Percentiles rank a stretch among this genome's conserved stretches.
phyloP scores from a whole-genome alignment of 176 grass and related monocot species.

The Zoysia pacifica region DNA sequence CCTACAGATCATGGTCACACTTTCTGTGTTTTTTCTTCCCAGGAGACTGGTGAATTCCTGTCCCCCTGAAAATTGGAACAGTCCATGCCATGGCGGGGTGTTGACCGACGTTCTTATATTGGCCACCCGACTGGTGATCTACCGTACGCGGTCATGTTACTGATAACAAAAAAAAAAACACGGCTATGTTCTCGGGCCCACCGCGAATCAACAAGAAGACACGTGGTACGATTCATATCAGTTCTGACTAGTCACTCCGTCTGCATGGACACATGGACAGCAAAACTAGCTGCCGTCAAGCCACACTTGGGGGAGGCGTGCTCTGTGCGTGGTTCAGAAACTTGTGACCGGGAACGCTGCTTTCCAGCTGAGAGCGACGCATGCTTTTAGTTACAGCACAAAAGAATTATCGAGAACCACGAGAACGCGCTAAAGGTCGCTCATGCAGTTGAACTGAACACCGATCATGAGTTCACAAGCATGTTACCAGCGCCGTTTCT shows the following conservation, averaged over 20 bases:
- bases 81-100: conserved; percentile 1
- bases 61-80: conserved; percentile 3
- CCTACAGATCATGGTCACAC: conserved; percentile 4
- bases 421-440: neutral
- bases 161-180: neutral
- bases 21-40: neutral
- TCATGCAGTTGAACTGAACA: neutral
- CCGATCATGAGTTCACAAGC: neutral
- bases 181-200: neutral
- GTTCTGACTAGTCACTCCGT: neutral
- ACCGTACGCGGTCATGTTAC: neutral
- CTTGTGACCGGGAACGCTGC: neutral
- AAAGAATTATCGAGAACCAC: neutral
- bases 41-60: conserved; percentile 39
- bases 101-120: conserved; percentile 12
- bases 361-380: neutral
- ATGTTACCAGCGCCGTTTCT: neutral
- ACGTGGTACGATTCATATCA: neutral
- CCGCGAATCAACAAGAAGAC: neutral
- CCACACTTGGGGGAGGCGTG: neutral
- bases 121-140: neutral
- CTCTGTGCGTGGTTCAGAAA: neutral
- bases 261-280: neutral
- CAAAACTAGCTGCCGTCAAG: neutral
- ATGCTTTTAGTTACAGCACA: neutral